These are phyloP conservation scores for Keithomyces neogunnii DNA, from an alignment of 2,329 filamentous ascomycete species.

Conservation along the genomic window DNA sequence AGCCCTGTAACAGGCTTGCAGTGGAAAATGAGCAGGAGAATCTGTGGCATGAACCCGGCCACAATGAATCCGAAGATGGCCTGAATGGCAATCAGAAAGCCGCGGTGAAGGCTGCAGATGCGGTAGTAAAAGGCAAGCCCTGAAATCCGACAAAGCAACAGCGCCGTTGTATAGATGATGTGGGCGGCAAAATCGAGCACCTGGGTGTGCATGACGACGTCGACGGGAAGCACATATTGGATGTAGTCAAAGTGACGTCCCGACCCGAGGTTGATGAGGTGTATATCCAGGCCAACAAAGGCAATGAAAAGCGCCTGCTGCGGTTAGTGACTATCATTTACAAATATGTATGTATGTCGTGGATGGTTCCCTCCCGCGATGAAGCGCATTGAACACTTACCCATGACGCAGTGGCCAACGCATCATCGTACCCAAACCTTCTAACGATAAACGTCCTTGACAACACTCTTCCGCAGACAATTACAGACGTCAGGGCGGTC, in stretches of 20 bases:
- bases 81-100: conserved; percentile 26
- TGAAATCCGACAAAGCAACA: conserved; percentile 41
- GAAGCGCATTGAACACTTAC: conserved; percentile 15
- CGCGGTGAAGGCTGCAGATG: conserved; percentile 29
- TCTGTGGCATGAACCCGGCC: conserved; percentile 36
- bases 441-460: conserved; percentile 27
- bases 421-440: conserved; percentile 30
- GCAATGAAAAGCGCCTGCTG: conserved; percentile 27
- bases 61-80: conserved; percentile 27
- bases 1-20: conserved; percentile 40
- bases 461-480: conserved; percentile 25
- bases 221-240: conserved; percentile 35
- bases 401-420: conserved; percentile 24
- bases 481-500: conserved; percentile 21
- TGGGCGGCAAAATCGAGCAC: conserved; percentile 41
- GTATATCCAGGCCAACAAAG: conserved; percentile 33
- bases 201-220: conserved; percentile 32
- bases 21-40: conserved; percentile 42
- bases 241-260: conserved; percentile 37
- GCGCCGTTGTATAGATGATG: conserved; percentile 40
- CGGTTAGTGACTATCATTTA: neutral
- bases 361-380: neutral
- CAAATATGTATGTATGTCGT: neutral
- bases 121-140: conserved; percentile 44
- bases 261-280: conserved; percentile 38